Conservation (phyloP, 164 flowering plant genomes). For the Magnolia kwangsiensis region DNA sequence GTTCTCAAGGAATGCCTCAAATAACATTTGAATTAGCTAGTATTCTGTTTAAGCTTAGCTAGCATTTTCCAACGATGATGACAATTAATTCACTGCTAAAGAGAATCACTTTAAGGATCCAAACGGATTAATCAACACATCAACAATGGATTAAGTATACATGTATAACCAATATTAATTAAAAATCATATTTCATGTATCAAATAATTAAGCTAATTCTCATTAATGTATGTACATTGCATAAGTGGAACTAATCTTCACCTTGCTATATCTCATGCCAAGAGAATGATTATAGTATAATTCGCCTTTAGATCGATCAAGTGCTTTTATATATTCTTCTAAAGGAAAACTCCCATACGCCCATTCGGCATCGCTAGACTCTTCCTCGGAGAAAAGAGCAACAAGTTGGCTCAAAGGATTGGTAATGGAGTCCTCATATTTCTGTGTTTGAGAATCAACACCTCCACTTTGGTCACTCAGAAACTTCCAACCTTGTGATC, state of each 20-base stretch:
- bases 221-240: constrained; percentile 2
- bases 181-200: neutral
- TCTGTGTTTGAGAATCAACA: constrained; percentile 22
- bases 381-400: constrained; percentile 58
- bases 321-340: constrained; percentile 85
- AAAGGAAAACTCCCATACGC: constrained; percentile 82
- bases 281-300: constrained; percentile 76
- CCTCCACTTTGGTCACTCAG: constrained; percentile 34
- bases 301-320: constrained; percentile 84
- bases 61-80: neutral
- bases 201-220: neutral
- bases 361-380: constrained; percentile 72
- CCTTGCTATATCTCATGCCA: constrained; percentile 94
- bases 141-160: neutral
- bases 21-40: neutral
- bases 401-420: constrained; percentile 49
- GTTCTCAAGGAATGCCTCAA: neutral
- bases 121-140: neutral
- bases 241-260: constrained; percentile 24
- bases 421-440: constrained; percentile 12
- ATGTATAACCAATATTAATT: neutral
- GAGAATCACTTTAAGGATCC: neutral
- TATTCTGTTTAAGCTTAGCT: neutral
- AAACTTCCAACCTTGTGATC: constrained; percentile 50
- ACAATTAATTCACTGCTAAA: neutral